Evolutionary conservation across 306 rosid genomes (phyloP), one percentile per base, ranked within the genome.

Genomic region (Boehmeria nivea): DNA sequence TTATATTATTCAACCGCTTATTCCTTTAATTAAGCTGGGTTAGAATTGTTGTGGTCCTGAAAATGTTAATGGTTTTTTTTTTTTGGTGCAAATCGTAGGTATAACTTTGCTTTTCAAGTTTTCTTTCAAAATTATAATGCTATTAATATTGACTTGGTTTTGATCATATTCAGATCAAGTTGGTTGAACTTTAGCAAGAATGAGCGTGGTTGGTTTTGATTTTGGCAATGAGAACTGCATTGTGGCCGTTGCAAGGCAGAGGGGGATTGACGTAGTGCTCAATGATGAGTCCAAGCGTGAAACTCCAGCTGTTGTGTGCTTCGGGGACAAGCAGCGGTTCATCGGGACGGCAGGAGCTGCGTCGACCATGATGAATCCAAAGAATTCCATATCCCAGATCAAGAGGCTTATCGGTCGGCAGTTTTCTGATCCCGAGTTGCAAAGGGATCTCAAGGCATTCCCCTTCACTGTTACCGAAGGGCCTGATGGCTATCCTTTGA

Each of bases 171-270:
- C 62, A 69, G 76, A 55, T 56, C 46, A 19, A 38, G 37, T 26
- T 28, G 54, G 25, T 59, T 53, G 39, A 42, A 25, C 43, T 43
- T 43, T 20, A 21, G 59, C 66, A 34, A 83, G 77, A 54, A 93
- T 93, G 99, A 93, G 99, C 21, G 95, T 93, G 54, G 99, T 93
- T 2, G 99, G 99, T 36, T 93, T 93, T 76, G 99, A 93, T 76
- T 73, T 93, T 8, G 99, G 99, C 43, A 93, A 87, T 7, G 99
- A 93, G 78, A 93, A 93, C 68, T 68, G 99, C 81, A 83, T 93
- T 63, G 95, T 93, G 22, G 99, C 96, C 4, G 96, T 87, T 42
- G 99, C 95, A 5, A 85, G 95, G 73, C 99, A 87, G 66, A 82
- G 96, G 26, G 99, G 96, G 43, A 87, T 93, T 31, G 99, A 87